phyloP scores from a whole-genome alignment of 257 asterid species.

The Verbascum thapsus region DNA sequence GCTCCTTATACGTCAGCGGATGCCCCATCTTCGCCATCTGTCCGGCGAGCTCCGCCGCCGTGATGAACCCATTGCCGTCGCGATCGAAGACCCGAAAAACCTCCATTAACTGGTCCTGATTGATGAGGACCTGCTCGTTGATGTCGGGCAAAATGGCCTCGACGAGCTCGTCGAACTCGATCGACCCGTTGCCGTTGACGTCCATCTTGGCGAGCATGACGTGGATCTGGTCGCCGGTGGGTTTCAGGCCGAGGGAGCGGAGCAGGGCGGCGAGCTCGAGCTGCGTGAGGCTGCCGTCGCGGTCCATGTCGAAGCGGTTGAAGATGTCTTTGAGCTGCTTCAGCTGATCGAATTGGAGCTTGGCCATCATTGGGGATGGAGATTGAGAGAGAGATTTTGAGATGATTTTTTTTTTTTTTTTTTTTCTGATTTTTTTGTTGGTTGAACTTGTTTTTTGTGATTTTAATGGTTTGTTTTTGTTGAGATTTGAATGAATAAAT shows the following conservation, averaged over 20 bases:
- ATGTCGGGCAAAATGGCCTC: conserved; percentile 65
- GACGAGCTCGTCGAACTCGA: conserved; percentile 80
- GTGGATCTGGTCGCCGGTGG: conserved; percentile 79
- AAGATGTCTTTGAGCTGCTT: conserved; percentile 67
- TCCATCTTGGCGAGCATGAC: conserved; percentile 64
- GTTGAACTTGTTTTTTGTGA: conserved; percentile 26
- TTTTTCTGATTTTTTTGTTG: conserved; percentile 17
- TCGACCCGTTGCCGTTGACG: conserved; percentile 77
- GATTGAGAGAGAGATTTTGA: no score
- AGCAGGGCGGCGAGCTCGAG: conserved; percentile 86
- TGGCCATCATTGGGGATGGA: conserved; percentile 52
- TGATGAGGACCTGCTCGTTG: conserved; percentile 55
- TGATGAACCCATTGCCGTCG: conserved; percentile 86
- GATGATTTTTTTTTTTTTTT: no score
- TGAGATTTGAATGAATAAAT: no score
- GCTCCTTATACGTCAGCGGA: conserved; percentile 79
- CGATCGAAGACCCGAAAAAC: conserved; percentile 83
- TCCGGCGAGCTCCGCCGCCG: conserved; percentile 84
- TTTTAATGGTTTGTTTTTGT: conserved; percentile 16
- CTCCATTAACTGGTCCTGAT: conserved; percentile 72
- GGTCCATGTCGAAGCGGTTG: conserved; percentile 87
- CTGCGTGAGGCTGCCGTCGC: conserved; percentile 90
- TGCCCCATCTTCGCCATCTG: conserved; percentile 94
- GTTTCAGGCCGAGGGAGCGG: conserved; percentile 81
- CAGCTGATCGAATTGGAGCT: conserved; percentile 53